phyloP scores from a whole-genome alignment of 2,329 filamentous ascomycete species.

The Neurospora crassa region DNA sequence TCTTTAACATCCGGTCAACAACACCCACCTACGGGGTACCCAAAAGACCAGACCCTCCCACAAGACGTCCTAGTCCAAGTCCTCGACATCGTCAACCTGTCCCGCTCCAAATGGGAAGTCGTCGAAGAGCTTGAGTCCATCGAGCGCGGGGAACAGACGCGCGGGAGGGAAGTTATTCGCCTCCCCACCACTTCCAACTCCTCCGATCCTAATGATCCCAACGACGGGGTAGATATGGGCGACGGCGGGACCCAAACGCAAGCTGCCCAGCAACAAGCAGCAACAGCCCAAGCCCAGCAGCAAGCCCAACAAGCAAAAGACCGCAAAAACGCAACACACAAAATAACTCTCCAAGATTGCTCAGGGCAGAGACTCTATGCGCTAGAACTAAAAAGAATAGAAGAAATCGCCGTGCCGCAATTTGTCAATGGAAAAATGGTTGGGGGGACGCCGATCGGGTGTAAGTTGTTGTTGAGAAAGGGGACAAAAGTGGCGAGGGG shows the following conservation, averaged over 20 bases:
- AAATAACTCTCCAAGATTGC: conserved; percentile 73
- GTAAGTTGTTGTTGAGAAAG: conserved; percentile 66
- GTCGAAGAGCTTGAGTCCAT: conserved; percentile 70
- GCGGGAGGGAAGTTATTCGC: conserved; percentile 67
- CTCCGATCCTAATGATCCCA: too few relatives aligned
- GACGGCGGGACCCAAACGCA: conserved; percentile 20
- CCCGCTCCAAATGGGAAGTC: conserved; percentile 73
- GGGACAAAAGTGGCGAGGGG: conserved; percentile 62
- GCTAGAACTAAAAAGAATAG: conserved; percentile 60
- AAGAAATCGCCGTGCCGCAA: conserved; percentile 46
- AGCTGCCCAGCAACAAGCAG: conserved; percentile 5
- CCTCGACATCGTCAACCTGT: conserved; percentile 76
- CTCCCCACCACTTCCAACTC: too few relatives aligned
- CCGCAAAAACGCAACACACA: conserved; percentile 55
- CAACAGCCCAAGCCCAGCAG: background rate
- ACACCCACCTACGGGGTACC: too few relatives aligned
- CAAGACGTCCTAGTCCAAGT: conserved; percentile 69
- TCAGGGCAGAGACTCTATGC: conserved; percentile 59
- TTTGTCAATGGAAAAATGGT: background rate
- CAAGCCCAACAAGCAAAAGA: conserved; percentile 7
- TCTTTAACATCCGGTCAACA: background rate
- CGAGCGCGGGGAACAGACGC: conserved; percentile 62
- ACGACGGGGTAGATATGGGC: conserved; percentile 34
- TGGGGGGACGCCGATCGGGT: conserved; percentile 52
- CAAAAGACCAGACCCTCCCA: conserved; percentile 27